phyloP scores from a whole-genome alignment of 2,329 filamentous ascomycete genomes.

The Coccinonectria pachysandricola region DNA sequence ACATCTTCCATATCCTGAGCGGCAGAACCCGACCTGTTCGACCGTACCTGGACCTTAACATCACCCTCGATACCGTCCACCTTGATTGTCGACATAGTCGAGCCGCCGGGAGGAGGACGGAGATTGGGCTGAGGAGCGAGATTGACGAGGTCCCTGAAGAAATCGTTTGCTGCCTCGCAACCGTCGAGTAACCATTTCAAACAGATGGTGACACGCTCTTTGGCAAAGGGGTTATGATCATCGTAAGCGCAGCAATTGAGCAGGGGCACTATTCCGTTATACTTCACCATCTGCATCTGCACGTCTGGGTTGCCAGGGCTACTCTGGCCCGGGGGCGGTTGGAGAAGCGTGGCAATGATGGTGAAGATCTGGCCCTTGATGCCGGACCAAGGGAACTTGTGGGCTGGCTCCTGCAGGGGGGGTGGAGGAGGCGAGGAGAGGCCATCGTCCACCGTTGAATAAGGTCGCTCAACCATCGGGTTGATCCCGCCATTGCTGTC shows the following conservation, averaged over 20 bases:
- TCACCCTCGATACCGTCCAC: slow-evolving; percentile 48
- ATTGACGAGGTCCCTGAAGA: slow-evolving; percentile 54
- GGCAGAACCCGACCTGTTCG: slow-evolving; percentile 17
- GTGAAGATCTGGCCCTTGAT: slow-evolving; percentile 90
- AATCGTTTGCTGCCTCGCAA: slow-evolving; percentile 61
- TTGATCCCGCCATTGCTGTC: slow-evolving; percentile 10
- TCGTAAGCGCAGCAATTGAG: slow-evolving; percentile 87
- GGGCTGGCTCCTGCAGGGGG: slow-evolving; percentile 49
- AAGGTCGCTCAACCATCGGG: slow-evolving; percentile 53
- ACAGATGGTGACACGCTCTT: slow-evolving; percentile 81
- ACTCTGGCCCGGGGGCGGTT: slow-evolving; percentile 58
- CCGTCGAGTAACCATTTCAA: slow-evolving; percentile 75
- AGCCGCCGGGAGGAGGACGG: slow-evolving; percentile 24
- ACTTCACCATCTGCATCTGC: slow-evolving; percentile 75
- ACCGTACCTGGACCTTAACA: slow-evolving; percentile 43
- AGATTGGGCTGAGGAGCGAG: slow-evolving; percentile 30
- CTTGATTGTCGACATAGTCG: slow-evolving; percentile 33
- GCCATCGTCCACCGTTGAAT: slow-evolving; percentile 27
- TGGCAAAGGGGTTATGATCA: slow-evolving; percentile 87
- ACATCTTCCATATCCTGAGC: slow-evolving; percentile 26
- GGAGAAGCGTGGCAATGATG: slow-evolving; percentile 79
- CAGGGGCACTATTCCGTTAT: slow-evolving; percentile 78
- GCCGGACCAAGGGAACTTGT: slow-evolving; percentile 57
- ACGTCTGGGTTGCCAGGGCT: slow-evolving; percentile 61
- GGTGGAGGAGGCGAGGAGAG: slow-evolving; percentile 29